Conservation (phyloP, 2,329 filamentous ascomycete species). For the Fusarium ramigenum region DNA sequence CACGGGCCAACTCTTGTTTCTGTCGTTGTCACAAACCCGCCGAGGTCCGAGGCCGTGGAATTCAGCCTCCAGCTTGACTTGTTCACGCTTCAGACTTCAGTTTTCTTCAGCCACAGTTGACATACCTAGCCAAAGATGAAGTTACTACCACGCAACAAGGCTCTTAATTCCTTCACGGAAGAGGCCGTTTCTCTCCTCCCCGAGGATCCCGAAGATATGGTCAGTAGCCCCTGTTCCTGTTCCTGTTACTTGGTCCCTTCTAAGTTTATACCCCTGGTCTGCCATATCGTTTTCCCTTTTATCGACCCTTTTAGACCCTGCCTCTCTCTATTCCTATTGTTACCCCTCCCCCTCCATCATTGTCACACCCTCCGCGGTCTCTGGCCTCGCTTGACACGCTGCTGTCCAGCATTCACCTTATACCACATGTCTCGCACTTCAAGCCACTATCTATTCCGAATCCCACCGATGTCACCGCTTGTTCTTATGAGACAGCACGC, state of each 20-base stretch:
- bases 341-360: slow-evolving; percentile 33
- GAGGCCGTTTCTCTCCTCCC: slow-evolving; percentile 55
- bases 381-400: neutral
- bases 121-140: slow-evolving; percentile 47
- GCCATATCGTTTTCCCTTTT: slow-evolving; percentile 6
- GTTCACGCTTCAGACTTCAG: slow-evolving; percentile 1
- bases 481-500: slow-evolving; percentile 8
- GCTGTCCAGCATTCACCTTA: slow-evolving; percentile 3
- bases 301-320: slow-evolving; percentile 18
- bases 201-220: slow-evolving; percentile 60
- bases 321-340: slow-evolving; percentile 14
- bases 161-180: slow-evolving; percentile 51
- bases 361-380: slow-evolving; percentile 26
- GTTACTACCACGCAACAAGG: slow-evolving; percentile 50
- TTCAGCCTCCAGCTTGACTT: neutral
- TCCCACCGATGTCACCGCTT: slow-evolving; percentile 14
- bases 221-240: slow-evolving; percentile 39
- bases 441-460: slow-evolving; percentile 14
- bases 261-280: slow-evolving; percentile 20
- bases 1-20: slow-evolving; percentile 28
- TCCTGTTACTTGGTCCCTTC: slow-evolving; percentile 2
- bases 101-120: slow-evolving; percentile 25
- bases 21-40: slow-evolving; percentile 14
- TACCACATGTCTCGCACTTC: slow-evolving; percentile 4
- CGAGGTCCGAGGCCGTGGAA: slow-evolving; percentile 21